Evolutionary conservation across 371 early-diverging fungal species (phyloP).

Genomic region (Saksenaea vasiformis): DNA sequence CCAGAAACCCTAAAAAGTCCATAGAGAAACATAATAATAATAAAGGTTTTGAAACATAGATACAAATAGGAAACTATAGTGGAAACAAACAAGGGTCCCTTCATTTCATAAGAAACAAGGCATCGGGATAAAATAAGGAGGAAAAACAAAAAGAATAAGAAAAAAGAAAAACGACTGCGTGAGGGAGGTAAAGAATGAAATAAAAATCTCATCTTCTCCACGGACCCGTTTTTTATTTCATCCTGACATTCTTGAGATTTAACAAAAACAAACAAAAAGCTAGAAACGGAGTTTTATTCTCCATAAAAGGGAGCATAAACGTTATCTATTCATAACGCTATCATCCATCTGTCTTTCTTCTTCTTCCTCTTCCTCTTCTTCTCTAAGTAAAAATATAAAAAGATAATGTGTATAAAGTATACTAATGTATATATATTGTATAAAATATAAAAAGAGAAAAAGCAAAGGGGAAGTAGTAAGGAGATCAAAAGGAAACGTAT

Average conservation of each 20-base stretch:
- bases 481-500: not conserved
- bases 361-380: too few relatives aligned
- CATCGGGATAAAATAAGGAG: constrained; percentile 8
- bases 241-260: not conserved
- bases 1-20: too few relatives aligned
- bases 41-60: not conserved
- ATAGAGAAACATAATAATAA: not conserved
- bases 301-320: not conserved
- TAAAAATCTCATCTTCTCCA: not conserved
- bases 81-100: constrained; percentile 5
- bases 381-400: too few relatives aligned
- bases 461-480: constrained; percentile 4
- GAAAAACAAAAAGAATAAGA: not conserved
- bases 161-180: not conserved
- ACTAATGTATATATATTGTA: not conserved
- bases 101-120: constrained; percentile 9
- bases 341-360: too few relatives aligned
- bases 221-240: not conserved
- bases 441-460: not conserved
- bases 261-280: not conserved
- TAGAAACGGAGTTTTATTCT: not conserved
- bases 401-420: too few relatives aligned
- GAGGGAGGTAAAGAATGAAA: constrained; percentile 5
- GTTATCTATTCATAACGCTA: too few relatives aligned
- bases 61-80: too few relatives aligned